Evolutionary conservation across 495 filamentous ascomycete genomes (phyloP).

Genomic region (Daldinia bambusicola): DNA sequence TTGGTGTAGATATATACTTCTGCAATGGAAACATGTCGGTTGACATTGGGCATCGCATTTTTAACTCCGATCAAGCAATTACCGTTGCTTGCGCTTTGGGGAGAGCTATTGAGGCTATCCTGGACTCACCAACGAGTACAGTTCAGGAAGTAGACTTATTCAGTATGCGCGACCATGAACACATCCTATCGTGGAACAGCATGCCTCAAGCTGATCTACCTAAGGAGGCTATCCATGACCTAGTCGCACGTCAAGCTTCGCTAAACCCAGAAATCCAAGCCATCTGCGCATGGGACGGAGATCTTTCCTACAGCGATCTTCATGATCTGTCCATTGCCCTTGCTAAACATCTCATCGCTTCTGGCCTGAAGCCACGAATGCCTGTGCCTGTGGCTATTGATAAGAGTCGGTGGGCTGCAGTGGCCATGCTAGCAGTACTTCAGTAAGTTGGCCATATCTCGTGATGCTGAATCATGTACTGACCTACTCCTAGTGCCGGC

Average conservation of each 20-base stretch:
- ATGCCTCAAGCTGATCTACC: slow-evolving; percentile 49
- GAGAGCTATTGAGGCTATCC: slow-evolving; percentile 55
- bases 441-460: slow-evolving; percentile 48
- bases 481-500: slow-evolving; percentile 48
- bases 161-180: slow-evolving; percentile 55
- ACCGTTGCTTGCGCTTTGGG: slow-evolving; percentile 56
- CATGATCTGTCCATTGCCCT: slow-evolving; percentile 53
- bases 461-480: background rate
- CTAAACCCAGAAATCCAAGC: slow-evolving; percentile 54
- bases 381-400: slow-evolving; percentile 60
- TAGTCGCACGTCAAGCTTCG: slow-evolving; percentile 49
- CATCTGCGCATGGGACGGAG: slow-evolving; percentile 58
- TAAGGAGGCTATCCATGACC: slow-evolving; percentile 49
- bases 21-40: slow-evolving; percentile 50
- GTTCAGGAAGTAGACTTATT: slow-evolving; percentile 57
- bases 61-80: slow-evolving; percentile 54
- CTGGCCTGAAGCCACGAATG: slow-evolving; percentile 54
- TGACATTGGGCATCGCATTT: slow-evolving; percentile 57
- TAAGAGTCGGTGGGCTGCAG: slow-evolving; percentile 57
- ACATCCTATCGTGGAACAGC: slow-evolving; percentile 55
- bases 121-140: slow-evolving; percentile 48
- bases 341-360: slow-evolving; percentile 54
- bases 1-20: slow-evolving; percentile 55
- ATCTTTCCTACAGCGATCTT: slow-evolving; percentile 54
- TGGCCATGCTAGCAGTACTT: slow-evolving; percentile 60